Percentiles rank a stretch among this genome's conserved stretches.
phyloP scores from a whole-genome alignment of 1,139 yeast species.

The Pneumocystis carinii region DNA sequence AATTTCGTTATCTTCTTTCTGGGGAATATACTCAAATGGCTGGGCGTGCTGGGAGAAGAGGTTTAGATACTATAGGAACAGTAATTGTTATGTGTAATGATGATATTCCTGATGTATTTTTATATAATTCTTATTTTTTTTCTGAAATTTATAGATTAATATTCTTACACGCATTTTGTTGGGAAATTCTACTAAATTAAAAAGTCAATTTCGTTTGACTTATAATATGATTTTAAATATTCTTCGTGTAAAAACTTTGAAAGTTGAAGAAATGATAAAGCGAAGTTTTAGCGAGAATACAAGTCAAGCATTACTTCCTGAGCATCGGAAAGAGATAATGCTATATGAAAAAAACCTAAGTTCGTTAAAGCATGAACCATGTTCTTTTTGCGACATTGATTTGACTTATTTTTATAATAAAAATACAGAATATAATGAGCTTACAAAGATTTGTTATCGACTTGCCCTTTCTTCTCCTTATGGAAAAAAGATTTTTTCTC shows the following conservation, averaged over 20 bases:
- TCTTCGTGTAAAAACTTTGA: slow-evolving; percentile 78
- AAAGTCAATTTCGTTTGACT: slow-evolving; percentile 83
- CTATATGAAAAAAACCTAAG: slow-evolving; percentile 36
- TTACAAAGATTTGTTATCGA: slow-evolving; percentile 8
- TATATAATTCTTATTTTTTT: neutral
- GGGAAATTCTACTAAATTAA: slow-evolving; percentile 78
- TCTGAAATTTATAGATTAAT: slow-evolving; percentile 14
- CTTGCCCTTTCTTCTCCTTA: neutral
- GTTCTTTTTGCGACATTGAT: slow-evolving; percentile 21
- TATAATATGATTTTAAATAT: slow-evolving; percentile 89
- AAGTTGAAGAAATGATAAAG: slow-evolving; percentile 94
- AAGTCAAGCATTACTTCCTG: slow-evolving; percentile 73
- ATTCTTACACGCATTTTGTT: slow-evolving; percentile 60
- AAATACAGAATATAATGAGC: slow-evolving; percentile 26
- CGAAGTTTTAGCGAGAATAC: slow-evolving; percentile 88
- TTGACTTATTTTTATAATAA: slow-evolving; percentile 35
- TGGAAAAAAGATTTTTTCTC: slow-evolving; percentile 12
- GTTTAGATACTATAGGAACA: slow-evolving; percentile 82
- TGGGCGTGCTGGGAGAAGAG: slow-evolving; percentile 97
- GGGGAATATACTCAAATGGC: slow-evolving; percentile 99
- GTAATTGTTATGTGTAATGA: slow-evolving; percentile 90
- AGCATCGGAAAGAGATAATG: slow-evolving; percentile 56
- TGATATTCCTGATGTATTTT: slow-evolving; percentile 28
- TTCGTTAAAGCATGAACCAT: slow-evolving; percentile 28
- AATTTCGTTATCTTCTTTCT: slow-evolving; percentile 66